These are phyloP conservation scores for Tylopilus subfusipes DNA, from an alignment of 768 basidiomycete genomes.

Conservation along the genomic window DNA sequence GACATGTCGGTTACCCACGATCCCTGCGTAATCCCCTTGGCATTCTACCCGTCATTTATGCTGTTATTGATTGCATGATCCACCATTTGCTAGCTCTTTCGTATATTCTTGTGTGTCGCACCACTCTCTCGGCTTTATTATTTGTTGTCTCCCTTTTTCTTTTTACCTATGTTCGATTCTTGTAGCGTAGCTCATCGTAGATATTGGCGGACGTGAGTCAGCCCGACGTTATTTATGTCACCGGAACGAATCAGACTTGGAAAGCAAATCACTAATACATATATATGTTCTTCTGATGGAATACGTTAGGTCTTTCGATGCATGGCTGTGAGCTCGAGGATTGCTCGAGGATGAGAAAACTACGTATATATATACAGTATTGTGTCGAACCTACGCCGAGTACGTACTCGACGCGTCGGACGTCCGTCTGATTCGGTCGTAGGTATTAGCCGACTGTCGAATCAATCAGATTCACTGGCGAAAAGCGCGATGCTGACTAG, in stretches of 20 bases:
- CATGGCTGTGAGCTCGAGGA: conserved; percentile 14
- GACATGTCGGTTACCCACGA: conserved; percentile 22
- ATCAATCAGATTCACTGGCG: not conserved
- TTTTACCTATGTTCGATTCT: conserved; percentile 18
- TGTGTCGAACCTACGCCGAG: not conserved
- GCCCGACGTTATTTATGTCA: conserved; percentile 29
- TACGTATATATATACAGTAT: not conserved
- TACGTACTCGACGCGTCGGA: not conserved
- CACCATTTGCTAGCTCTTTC: not conserved
- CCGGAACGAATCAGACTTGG: conserved; percentile 17
- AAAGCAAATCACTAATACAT: conserved; percentile 17
- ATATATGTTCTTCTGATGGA: not conserved
- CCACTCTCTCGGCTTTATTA: conserved; percentile 13
- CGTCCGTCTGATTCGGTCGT: not conserved
- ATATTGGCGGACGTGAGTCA: conserved; percentile 25
- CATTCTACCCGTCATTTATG: conserved; percentile 18
- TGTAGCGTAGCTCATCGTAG: conserved; percentile 32
- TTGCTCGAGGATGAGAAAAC: conserved; percentile 7
- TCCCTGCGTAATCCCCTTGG: conserved; percentile 3
- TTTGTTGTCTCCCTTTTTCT: not conserved
- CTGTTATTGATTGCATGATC: conserved; percentile 26
- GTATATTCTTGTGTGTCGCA: conserved; percentile 3
- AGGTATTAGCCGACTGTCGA: not conserved
- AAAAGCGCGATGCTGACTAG: not conserved
- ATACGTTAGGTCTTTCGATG: not conserved